These are phyloP conservation scores for Tieghemostelium lacteum DNA, from an alignment of 78 protist genomes.

Conservation along the genomic window DNA sequence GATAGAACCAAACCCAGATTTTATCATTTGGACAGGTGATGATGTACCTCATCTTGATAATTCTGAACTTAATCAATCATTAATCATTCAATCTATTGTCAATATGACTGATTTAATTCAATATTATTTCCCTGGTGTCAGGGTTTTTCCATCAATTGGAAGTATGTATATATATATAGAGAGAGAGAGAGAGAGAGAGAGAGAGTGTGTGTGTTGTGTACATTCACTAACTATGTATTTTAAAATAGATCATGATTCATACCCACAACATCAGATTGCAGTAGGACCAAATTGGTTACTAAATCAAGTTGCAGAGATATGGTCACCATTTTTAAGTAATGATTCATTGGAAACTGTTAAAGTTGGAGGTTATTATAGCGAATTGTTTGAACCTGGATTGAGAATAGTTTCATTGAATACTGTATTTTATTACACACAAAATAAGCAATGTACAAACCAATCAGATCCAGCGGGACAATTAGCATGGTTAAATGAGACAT, in stretches of 20 bases:
- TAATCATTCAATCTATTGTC: slow-evolving; percentile 31
- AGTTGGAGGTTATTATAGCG: slow-evolving; percentile 63
- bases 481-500: slow-evolving; percentile 35
- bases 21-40: slow-evolving; percentile 24
- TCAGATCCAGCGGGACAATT: slow-evolving; percentile 64
- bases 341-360: slow-evolving; percentile 32
- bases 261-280: slow-evolving; percentile 57
- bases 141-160: slow-evolving; percentile 47
- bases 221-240: background rate
- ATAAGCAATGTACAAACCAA: slow-evolving; percentile 44
- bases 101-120: slow-evolving; percentile 25
- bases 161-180: slow-evolving; percentile 8
- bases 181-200: background rate
- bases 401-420: slow-evolving; percentile 53
- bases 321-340: slow-evolving; percentile 6
- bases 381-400: slow-evolving; percentile 26
- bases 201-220: too few relatives aligned
- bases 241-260: slow-evolving; percentile 46
- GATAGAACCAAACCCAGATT: slow-evolving; percentile 27
- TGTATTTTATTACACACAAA: slow-evolving; percentile 52
- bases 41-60: slow-evolving; percentile 44
- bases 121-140: slow-evolving; percentile 15
- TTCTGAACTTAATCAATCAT: slow-evolving; percentile 6
- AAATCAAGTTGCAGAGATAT: slow-evolving; percentile 11
- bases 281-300: slow-evolving; percentile 76